Evolutionary conservation across 176 grass and related monocot species (phyloP), one percentile per base, ranked within the genome.

Genomic region (Aegilops umbellulata): DNA sequence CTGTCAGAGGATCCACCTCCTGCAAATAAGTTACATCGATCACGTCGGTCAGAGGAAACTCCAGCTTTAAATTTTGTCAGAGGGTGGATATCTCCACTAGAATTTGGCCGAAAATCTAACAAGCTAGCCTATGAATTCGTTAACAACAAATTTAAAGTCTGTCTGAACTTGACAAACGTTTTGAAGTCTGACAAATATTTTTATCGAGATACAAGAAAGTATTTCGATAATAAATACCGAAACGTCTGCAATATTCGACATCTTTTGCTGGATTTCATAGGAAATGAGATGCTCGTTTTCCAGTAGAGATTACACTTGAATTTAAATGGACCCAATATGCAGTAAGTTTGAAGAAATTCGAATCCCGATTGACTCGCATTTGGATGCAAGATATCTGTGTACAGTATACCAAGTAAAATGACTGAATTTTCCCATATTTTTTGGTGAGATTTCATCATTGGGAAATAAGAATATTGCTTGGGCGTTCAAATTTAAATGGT

Each of bases 1-100:
- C 96, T 4, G 93, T 98, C 41, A 98, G 65, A 15, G 93, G 93
- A 86, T 98, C 96, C 6, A 73, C 46, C 42, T 87, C 84, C 88
- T 94, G 79, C 72, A 60, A 69, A 47, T 47, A 49, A 49, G 47
- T 51, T 51, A 51, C 44, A 47, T 47, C 4, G 44, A 47, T 46
- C 42, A 46, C 13, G 44, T 47, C 1, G 14, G 42, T 46, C 3
- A 47, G 12, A 47, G 44, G 44, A 53, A 53, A 53, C 5, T 53
- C 1, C 16, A 53, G 15, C 0, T 53, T 19, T 53, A 2, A 53
- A 53, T 53, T 53, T 1, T 1, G 15, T 0, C 13, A 0, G 15
- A 51, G 13, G 47, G 47, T 16, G 10, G 47, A 51, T 16, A 51
- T 51, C 15, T 51, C 17, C 53, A 15, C 53, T 58, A 58, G 19